Evolutionary conservation across 805 yeast species (phyloP).

Genomic region (Barnettozyma californica): DNA sequence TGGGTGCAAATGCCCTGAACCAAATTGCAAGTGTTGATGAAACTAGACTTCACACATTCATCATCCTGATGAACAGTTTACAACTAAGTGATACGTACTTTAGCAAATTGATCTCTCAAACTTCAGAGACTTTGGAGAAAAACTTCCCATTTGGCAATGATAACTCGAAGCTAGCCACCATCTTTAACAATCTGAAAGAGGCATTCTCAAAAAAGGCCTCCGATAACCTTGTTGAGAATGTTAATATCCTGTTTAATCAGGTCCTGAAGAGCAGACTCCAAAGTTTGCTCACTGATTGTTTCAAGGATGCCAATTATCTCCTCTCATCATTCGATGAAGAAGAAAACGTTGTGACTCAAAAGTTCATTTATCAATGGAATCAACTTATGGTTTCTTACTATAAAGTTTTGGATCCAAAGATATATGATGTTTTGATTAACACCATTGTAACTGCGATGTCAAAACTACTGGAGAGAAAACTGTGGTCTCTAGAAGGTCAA

Average conservation of each 20-base stretch:
- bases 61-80: conserved; percentile 69
- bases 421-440: conserved; percentile 44
- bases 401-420: conserved; percentile 48
- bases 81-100: conserved; percentile 58
- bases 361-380: conserved; percentile 63
- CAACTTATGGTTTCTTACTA: conserved; percentile 58
- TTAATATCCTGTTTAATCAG: conserved; percentile 42
- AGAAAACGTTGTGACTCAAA: conserved; percentile 33
- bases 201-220: conserved; percentile 24
- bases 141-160: conserved; percentile 37
- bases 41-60: conserved; percentile 49
- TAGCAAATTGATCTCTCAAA: conserved; percentile 31
- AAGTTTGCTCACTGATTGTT: conserved; percentile 39
- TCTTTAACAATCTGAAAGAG: conserved; percentile 23
- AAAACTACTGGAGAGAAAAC: conserved; percentile 53
- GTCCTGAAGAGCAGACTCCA: conserved; percentile 39
- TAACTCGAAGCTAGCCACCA: conserved; percentile 22
- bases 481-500: conserved; percentile 60
- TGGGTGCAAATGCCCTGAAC: conserved; percentile 39
- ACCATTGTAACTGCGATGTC: conserved; percentile 52
- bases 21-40: conserved; percentile 38
- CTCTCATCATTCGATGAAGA: conserved; percentile 29
- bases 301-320: conserved; percentile 24
- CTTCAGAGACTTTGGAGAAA: conserved; percentile 26
- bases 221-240: conserved; percentile 32